Evolutionary conservation across 2,329 filamentous ascomycete genomes (phyloP), one percentile per base, ranked within the genome.

Genomic region (Neocucurbitaria cava): DNA sequence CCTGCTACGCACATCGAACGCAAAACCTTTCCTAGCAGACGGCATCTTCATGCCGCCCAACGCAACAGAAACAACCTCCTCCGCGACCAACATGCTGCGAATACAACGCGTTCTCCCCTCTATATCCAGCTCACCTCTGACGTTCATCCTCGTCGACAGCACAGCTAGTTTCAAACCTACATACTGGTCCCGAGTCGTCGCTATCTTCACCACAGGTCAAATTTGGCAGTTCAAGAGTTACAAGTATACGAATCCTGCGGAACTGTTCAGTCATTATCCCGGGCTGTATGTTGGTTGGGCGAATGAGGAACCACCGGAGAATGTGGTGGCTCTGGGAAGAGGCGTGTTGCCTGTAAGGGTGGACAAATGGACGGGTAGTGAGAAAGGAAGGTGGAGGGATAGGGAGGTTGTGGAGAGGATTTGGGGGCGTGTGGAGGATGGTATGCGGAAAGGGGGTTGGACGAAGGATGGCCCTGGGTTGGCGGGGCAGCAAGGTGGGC

Each of bases 181-280:
- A 73, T 97, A 98, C 81, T 99, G 95, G 95, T 89, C 89, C 69
- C 88, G 93, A 46, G 90, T 99, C 6, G 95, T 97, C 1, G 95
- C 91, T 11, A 93, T 99, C 52, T 98, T 99, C 79, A 99, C 95
- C 0, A 99, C 95, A 0, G 95, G 95, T 30, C 95, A 99, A 79
- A 88, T 89, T 9, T 99, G 95, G 95, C 95, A 99, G 78, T 99
- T 99, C 80, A 96, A 97, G 79, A 90, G 87, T 64, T 99, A 99
- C 84, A 96, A 96, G 77, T 99, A 95, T 92, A 89, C 89, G 64
- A 89, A 89, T 51, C 91, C 95, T 0, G 84, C 87, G 13, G 95
- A 98, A 71, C 82, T 99, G 45, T 99, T 99, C 80, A 87, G 87
- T 63, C 91, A 97, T 70, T 90, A 92, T 2, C 82, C 92, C 13